phyloP scores from a whole-genome alignment of 1,139 yeast genomes.

The Yamadazyma triangularis region DNA sequence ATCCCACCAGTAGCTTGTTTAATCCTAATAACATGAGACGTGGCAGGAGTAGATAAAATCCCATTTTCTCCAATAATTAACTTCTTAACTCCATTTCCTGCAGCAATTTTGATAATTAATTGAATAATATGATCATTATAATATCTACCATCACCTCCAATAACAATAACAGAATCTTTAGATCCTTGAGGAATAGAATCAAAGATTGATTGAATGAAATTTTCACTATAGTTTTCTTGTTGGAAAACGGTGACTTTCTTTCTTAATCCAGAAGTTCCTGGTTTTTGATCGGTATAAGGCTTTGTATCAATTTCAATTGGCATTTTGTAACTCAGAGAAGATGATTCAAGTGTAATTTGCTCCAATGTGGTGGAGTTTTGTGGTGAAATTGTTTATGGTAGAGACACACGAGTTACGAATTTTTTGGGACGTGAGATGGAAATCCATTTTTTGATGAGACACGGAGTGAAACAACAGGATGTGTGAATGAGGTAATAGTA shows the following conservation, averaged over 20 bases:
- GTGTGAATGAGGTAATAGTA: too few species aligned
- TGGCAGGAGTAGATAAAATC: constrained; percentile 91
- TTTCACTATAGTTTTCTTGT: constrained; percentile 81
- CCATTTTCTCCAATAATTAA: constrained; percentile 86
- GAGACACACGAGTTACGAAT: too few species aligned
- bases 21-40: constrained; percentile 84
- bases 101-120: constrained; percentile 75
- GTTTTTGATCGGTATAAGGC: constrained; percentile 88
- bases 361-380: neutral
- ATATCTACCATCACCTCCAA: constrained; percentile 97
- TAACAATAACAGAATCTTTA: constrained; percentile 68
- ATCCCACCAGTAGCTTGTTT: constrained; percentile 87
- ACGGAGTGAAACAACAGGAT: too few species aligned
- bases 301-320: constrained; percentile 40
- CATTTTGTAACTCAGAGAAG: too few species aligned
- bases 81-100: constrained; percentile 87
- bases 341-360: neutral
- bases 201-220: constrained; percentile 84
- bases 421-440: too few species aligned
- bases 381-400: too few species aligned
- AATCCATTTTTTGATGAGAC: too few species aligned
- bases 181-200: constrained; percentile 90
- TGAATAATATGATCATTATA: constrained; percentile 82
- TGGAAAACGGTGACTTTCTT: constrained; percentile 86
- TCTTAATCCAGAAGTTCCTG: constrained; percentile 96